Conservation (phyloP, 2,329 filamentous ascomycete genomes). For the Aurifilum marmelostoma region DNA sequence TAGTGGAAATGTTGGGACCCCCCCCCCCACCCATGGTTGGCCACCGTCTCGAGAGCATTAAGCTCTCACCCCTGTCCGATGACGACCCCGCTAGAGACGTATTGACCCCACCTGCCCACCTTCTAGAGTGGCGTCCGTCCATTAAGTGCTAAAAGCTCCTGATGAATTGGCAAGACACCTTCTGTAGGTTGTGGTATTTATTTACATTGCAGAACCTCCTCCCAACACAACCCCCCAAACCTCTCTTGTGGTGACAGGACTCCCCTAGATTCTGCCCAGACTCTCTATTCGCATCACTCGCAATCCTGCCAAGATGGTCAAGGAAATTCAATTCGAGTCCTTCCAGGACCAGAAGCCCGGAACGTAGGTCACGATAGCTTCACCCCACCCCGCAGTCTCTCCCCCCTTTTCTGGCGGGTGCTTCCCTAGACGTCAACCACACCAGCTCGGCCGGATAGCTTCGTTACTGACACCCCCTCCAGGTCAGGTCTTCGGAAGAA, state of each 20-base stretch:
- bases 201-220: slow-evolving; percentile 6
- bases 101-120: slow-evolving; percentile 10
- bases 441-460: background rate
- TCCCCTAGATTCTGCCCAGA: background rate
- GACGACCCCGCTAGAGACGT: slow-evolving; percentile 13
- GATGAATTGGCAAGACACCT: slow-evolving; percentile 9
- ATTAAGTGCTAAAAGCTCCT: slow-evolving; percentile 7
- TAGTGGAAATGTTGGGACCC: background rate
- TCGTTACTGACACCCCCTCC: slow-evolving; percentile 26
- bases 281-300: slow-evolving; percentile 30
- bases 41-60: background rate
- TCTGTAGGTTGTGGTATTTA: slow-evolving; percentile 23
- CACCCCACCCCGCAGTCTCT: slow-evolving; percentile 14
- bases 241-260: background rate
- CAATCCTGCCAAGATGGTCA: slow-evolving; percentile 61
- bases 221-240: background rate
- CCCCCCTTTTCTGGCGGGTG: slow-evolving; percentile 19
- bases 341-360: slow-evolving; percentile 98
- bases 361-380: slow-evolving; percentile 71
- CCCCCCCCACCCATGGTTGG: background rate
- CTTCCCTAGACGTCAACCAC: background rate
- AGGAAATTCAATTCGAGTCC: slow-evolving; percentile 80
- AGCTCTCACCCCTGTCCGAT: slow-evolving; percentile 10
- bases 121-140: background rate
- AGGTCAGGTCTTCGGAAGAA: slow-evolving; percentile 99